Percentiles rank a stretch among this genome's conserved stretches.
phyloP scores from a whole-genome alignment of 1,139 yeast species.

The Pneumocystis canis region DNA sequence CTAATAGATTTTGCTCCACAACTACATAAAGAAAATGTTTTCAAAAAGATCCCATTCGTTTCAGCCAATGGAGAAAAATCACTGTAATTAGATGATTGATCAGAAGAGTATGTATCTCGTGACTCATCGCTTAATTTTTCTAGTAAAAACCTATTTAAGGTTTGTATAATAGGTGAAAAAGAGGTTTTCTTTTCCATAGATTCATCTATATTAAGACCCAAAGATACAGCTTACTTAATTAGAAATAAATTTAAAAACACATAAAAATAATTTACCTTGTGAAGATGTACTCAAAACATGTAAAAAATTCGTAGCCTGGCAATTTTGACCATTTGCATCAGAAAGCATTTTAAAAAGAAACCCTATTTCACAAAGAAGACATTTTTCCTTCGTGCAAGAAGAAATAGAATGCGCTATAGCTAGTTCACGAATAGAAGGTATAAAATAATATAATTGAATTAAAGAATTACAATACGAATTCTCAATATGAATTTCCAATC shows the following conservation, averaged over 20 bases:
- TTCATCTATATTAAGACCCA: slow-evolving; percentile 35
- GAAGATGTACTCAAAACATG: slow-evolving; percentile 27
- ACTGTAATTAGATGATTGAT: neutral
- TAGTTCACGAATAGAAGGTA: slow-evolving; percentile 55
- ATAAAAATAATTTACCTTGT: neutral
- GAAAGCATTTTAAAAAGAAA: slow-evolving; percentile 81
- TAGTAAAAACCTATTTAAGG: slow-evolving; percentile 47
- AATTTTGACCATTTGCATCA: slow-evolving; percentile 60
- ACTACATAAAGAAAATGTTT: slow-evolving; percentile 20
- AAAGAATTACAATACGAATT: slow-evolving; percentile 70
- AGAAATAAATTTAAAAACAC: neutral
- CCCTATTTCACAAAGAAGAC: slow-evolving; percentile 63
- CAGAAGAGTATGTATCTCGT: slow-evolving; percentile 15
- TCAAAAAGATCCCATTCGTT: slow-evolving; percentile 33
- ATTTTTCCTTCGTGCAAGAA: slow-evolving; percentile 36
- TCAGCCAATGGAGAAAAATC: slow-evolving; percentile 1
- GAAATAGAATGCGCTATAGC: slow-evolving; percentile 41
- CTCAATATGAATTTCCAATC: slow-evolving; percentile 74
- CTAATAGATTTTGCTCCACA: slow-evolving; percentile 15
- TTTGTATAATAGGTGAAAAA: slow-evolving; percentile 32
- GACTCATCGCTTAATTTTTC: slow-evolving; percentile 35
- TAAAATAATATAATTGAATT: slow-evolving; percentile 68
- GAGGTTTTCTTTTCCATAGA: slow-evolving; percentile 24
- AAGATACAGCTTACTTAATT: slow-evolving; percentile 25
- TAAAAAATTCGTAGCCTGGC: slow-evolving; percentile 58